Percentiles rank a stretch among this genome's conserved stretches.
These are phyloP conservation scores for Chiua virens DNA, from an alignment of 768 basidiomycete species.

Conservation along the genomic window DNA sequence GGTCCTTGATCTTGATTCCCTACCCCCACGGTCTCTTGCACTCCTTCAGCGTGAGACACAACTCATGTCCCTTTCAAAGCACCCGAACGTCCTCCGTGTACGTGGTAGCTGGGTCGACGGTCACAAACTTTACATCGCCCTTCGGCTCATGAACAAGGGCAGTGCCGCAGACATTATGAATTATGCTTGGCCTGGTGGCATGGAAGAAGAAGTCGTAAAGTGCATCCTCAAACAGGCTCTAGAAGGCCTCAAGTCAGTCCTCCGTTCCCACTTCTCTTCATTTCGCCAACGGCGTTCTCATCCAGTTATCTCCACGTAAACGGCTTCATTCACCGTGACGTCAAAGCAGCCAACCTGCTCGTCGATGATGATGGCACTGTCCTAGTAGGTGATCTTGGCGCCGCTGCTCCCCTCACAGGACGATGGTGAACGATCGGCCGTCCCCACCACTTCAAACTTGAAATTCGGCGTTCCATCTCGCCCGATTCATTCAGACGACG, in stretches of 20 bases:
- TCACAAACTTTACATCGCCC: conserved; percentile 80
- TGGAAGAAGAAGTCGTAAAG: conserved; percentile 86
- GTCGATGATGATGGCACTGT: conserved; percentile 91
- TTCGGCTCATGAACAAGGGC: conserved; percentile 88
- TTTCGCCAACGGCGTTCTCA: conserved; percentile 6
- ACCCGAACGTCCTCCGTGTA: conserved; percentile 90
- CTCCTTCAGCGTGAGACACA: conserved; percentile 84
- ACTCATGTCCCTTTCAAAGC: conserved; percentile 89
- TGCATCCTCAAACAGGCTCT: conserved; percentile 85
- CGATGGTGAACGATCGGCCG: conserved; percentile 47
- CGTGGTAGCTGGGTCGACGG: conserved; percentile 88
- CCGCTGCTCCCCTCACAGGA: conserved; percentile 83
- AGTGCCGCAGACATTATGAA: conserved; percentile 84
- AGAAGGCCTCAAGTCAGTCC: conserved; percentile 79
- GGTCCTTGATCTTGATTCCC: conserved; percentile 82
- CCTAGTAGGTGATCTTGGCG: conserved; percentile 88
- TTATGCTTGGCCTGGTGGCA: conserved; percentile 83
- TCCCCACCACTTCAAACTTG: conserved; percentile 31
- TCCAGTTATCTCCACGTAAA: conserved; percentile 82
- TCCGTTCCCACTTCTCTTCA: not conserved
- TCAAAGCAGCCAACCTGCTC: conserved; percentile 93
- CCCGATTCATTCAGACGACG: not conserved
- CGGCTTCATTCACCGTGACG: conserved; percentile 88
- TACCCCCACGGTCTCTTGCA: conserved; percentile 67
- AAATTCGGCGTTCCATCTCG: conserved; percentile 35